These are phyloP conservation scores for Aspergillus sp. DNA, from an alignment of 2,329 filamentous ascomycete species.

Conservation along the genomic window DNA sequence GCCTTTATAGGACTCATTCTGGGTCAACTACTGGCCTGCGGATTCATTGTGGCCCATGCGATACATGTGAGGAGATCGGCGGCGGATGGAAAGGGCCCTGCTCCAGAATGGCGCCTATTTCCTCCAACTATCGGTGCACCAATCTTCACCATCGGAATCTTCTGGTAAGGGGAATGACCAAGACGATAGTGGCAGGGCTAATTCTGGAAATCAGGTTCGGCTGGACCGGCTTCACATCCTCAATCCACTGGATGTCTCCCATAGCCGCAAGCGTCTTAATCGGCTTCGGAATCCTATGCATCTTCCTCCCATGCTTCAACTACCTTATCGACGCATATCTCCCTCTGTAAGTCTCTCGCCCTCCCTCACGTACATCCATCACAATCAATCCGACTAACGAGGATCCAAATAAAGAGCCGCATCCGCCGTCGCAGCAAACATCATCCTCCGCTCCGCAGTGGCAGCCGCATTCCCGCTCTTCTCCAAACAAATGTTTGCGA, in stretches of 20 bases:
- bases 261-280: constrained; percentile 54
- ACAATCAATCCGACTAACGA: not conserved
- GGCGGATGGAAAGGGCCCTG: constrained; percentile 64
- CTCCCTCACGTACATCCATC: not conserved
- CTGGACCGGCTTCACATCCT: constrained; percentile 64
- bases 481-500: constrained; percentile 43
- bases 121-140: constrained; percentile 58
- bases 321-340: constrained; percentile 65
- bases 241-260: constrained; percentile 47
- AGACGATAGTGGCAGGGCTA: not conserved
- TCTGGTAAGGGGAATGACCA: constrained; percentile 55
- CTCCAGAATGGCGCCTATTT: constrained; percentile 62
- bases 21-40: constrained; percentile 71
- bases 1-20: constrained; percentile 83
- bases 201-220: constrained; percentile 54
- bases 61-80: constrained; percentile 70
- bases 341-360: constrained; percentile 54
- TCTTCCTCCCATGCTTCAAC: constrained; percentile 61
- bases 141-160: constrained; percentile 64
- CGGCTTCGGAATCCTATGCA: constrained; percentile 61
- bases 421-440: constrained; percentile 58
- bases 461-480: constrained; percentile 44
- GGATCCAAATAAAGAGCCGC: constrained; percentile 43
- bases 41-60: constrained; percentile 67
- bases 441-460: constrained; percentile 47